Evolutionary conservation across 2,329 filamentous ascomycete genomes (phyloP), one percentile per base, ranked within the genome.

Genomic region (Arthrobotrys sinensis): DNA sequence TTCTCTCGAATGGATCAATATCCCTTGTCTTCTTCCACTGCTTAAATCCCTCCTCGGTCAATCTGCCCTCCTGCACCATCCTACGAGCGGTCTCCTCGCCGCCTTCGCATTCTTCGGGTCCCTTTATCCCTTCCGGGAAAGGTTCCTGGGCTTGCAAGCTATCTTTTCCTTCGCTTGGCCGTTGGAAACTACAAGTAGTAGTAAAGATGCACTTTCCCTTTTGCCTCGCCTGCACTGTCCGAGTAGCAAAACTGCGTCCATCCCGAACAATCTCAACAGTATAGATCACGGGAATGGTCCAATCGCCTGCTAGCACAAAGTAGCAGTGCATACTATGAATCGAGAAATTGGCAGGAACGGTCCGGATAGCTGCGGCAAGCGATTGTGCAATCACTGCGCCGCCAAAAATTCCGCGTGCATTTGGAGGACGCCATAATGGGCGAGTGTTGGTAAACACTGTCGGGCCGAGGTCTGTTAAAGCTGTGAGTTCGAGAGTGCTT

Each of bases 321-420:
- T 98, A 99, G 89, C 96, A 98, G 88, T 99, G 96, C 92, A 97
- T 97, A 83, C 92, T 95, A 87, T 99, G 96, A 62, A 96, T 90
- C 76, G 91, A 89, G 85, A 97, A 97, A 83, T 92, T 88, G 28
- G 87, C 84, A 0, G 92, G 91, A 1, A 99, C 93, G 7, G 96
- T 99, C 83, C 90, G 90, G 84, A 97, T 94, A 24, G 93, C 96
- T 1, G 96, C 93, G 53, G 92, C 89, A 28, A 97, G 91, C 82
- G 89, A 94, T 87, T 98, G 95, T 57, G 95, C 94, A 81, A 99
- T 97, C 43, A 96, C 94, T 71, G 92, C 91, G 80, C 94, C 94
- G 83, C 96, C 96, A 83, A 93, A 99, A 85, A 99, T 94, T 78
- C 96, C 96, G 67, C 96, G 90, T 1, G 96, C 96, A 62, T 75